Base-by-base conservation (phyloP, 176 grass and related monocot genomes). In the maize (Zea mays) region DNA sequence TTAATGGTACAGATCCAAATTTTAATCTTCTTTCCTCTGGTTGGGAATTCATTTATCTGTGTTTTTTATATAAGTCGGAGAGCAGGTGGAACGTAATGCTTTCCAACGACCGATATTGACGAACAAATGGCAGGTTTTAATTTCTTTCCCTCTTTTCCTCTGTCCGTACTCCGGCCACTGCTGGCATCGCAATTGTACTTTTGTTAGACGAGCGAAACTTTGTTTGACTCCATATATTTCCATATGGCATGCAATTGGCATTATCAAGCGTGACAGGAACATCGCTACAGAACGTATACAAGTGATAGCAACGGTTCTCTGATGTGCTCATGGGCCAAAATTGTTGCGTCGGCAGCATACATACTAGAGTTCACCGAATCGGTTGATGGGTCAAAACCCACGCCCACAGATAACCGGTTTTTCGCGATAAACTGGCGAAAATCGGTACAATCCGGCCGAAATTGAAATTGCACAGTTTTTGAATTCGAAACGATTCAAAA, bases 111-210 rank as follows among this genome's bases (percentile, higher is more conserved):
- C 17, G 27, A 50, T 37, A 48, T 38, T 44, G 9, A 44, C 41
- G 60, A 40, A 61, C n/a, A 35, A 69, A 10, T 12, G 13, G 3
- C 17, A 3, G 1, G 0, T 0, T 76, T 44, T 15, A n/a, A n/a
- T 57, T 40, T 6, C n/a, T n/a, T n/a, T 5, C 5, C 16, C 45
- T 20, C 17, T n/a, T n/a, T 50, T 17, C 54, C 42, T 69, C 14
- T 8, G 62, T 86, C 74, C 74, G 60, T 44, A 87, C 34, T 38
- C 59, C 35, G 20, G 33, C 16, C 74, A 74, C 41, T 34, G 16
- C n/a, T n/a, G n/a, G 52, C 42, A 11, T 10, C 37, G 40, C 33
- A 21, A n/a, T 15, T 58, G 59, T 56, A 45, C 65, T 44, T 48
- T 6, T 65, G 33, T 46, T 2, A 9, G 48, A 72, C 13, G 7